Evolutionary conservation across 2,329 filamentous ascomycete genomes (phyloP).

Genomic region (Alternaria incomplexa): DNA sequence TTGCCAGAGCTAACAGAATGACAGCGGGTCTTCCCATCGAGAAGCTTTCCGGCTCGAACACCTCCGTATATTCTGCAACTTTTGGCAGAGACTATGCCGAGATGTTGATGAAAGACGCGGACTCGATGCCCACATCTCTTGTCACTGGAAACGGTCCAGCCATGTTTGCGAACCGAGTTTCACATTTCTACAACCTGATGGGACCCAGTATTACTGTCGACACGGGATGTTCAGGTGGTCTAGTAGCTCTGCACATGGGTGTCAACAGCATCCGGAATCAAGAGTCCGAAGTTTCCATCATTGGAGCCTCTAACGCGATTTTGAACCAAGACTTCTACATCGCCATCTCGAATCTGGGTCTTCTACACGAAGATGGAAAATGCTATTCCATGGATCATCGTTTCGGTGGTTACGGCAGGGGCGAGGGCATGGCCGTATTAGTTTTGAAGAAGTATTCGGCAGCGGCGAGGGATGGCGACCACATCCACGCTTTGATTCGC

Average conservation of each 20-base stretch:
- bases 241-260: background rate
- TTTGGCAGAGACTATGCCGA: background rate
- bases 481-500: conserved; percentile 1
- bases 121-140: background rate
- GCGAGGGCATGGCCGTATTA: background rate
- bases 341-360: background rate
- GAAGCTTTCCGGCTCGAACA: conserved; percentile 1
- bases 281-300: background rate
- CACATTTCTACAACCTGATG: background rate
- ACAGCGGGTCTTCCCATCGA: conserved; percentile 1
- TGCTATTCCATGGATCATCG: conserved; percentile 1
- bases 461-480: background rate
- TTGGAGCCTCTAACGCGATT: background rate
- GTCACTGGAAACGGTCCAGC: conserved; percentile 1
- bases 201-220: background rate
- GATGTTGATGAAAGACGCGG: background rate
- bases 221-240: background rate
- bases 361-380: background rate
- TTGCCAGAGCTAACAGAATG: background rate
- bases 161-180: background rate
- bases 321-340: conserved; percentile 1
- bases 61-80: background rate
- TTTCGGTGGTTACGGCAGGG: background rate
- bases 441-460: background rate
- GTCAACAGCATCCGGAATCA: background rate